These are phyloP conservation scores for Metarhizium sp. DNA, from an alignment of 2,329 filamentous ascomycete genomes.

Conservation along the genomic window DNA sequence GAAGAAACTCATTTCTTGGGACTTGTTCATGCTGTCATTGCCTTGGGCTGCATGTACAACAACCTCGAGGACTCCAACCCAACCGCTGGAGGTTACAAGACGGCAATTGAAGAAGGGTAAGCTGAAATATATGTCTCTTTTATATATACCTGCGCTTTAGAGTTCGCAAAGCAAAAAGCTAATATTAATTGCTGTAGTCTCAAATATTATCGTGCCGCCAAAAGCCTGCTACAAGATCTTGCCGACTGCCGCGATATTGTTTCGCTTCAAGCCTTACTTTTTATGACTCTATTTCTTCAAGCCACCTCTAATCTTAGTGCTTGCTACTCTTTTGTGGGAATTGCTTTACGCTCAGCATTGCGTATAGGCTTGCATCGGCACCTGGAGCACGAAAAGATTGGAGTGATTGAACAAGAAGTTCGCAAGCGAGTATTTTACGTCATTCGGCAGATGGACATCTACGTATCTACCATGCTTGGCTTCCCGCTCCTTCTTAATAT, in stretches of 20 bases:
- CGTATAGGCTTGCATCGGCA: conserved; percentile 71
- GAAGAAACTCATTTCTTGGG: conserved; percentile 62
- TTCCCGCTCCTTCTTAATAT: conserved; percentile 54
- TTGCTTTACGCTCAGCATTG: conserved; percentile 66
- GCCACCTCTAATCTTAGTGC: conserved; percentile 69
- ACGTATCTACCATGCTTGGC: conserved; percentile 57
- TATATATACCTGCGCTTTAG: not conserved
- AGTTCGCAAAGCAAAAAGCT: conserved; percentile 13
- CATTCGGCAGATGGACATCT: conserved; percentile 61
- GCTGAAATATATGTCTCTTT: conserved; percentile 9
- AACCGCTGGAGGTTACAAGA: conserved; percentile 36
- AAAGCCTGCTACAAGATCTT: conserved; percentile 54
- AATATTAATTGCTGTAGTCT: conserved; percentile 35
- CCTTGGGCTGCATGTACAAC: conserved; percentile 64
- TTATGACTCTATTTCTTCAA: conserved; percentile 75
- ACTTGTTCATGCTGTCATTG: conserved; percentile 60
- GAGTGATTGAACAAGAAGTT: conserved; percentile 53
- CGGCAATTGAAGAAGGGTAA: conserved; percentile 48
- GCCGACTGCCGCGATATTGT: conserved; percentile 64
- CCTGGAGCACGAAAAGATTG: conserved; percentile 52
- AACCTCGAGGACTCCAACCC: conserved; percentile 45
- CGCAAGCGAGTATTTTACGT: conserved; percentile 59
- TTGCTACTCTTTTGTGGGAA: conserved; percentile 73
- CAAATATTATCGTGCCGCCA: conserved; percentile 64
- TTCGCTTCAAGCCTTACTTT: conserved; percentile 66